Conservation (phyloP, 139 green algal species). For the Chlorella sp. region DNA sequence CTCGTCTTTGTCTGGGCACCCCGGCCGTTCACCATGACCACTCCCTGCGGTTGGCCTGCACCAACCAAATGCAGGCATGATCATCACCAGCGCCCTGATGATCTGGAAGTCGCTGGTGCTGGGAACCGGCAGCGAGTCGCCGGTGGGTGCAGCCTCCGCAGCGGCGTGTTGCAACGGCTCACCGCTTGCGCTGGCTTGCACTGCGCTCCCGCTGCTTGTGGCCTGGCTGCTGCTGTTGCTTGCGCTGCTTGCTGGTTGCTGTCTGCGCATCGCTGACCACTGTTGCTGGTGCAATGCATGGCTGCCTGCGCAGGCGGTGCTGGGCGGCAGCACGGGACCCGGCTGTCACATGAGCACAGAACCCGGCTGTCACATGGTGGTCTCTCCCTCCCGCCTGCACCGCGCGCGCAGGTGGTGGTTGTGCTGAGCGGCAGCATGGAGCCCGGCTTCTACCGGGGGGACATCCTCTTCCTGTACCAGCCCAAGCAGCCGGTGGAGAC, state of each 20-base stretch:
- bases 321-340: not conserved
- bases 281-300: not conserved
- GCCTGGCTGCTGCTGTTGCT: not conserved
- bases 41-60: not conserved
- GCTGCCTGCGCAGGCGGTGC: not conserved
- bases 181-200: no score
- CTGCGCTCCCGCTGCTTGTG: not conserved
- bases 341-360: not conserved
- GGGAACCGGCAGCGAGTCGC: slow-evolving; percentile 93
- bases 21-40: not conserved
- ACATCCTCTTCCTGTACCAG: slow-evolving; percentile 98
- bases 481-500: slow-evolving; percentile 45
- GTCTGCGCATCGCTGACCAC: no score
- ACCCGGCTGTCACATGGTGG: no score
- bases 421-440: slow-evolving; percentile 99
- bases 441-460: slow-evolving; percentile 93
- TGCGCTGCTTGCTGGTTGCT: not conserved
- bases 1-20: no score
- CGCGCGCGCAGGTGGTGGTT: slow-evolving; percentile 87
- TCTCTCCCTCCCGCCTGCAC: no score
- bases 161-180: not conserved
- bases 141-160: slow-evolving; percentile 53
- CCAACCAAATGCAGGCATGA: slow-evolving; percentile 73
- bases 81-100: slow-evolving; percentile 95
- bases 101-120: slow-evolving; percentile 98